Conservation (phyloP, 768 basidiomycete species). For the Rhizopogon salebrosus region DNA sequence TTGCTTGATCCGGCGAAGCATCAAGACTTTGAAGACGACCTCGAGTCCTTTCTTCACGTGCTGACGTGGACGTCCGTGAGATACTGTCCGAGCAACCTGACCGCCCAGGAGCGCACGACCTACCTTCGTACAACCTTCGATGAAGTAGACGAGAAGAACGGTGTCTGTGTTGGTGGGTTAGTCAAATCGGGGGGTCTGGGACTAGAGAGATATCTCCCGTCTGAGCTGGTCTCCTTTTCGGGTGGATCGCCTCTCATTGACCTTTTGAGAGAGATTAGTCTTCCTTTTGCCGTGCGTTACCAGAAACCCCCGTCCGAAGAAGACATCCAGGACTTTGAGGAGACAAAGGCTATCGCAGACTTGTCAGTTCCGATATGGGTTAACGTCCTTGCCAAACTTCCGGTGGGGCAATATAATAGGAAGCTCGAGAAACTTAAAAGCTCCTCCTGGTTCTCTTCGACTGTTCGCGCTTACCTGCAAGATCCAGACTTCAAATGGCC, state of each 20-base stretch:
- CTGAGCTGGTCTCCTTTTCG: too few species aligned
- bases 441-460: not conserved
- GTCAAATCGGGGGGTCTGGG: too few species aligned
- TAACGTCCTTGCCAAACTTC: too few species aligned
- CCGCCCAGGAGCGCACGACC: not conserved
- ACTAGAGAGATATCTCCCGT: too few species aligned
- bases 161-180: too few species aligned
- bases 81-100: constrained; percentile 10
- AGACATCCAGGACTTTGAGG: not conserved
- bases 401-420: too few species aligned
- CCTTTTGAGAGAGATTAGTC: not conserved
- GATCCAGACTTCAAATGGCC: not conserved
- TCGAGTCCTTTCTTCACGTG: constrained; percentile 27
- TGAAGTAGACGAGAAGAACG: too few species aligned
- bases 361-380: too few species aligned
- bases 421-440: not conserved
- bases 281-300: not conserved
- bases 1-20: constrained; percentile 10
- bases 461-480: not conserved
- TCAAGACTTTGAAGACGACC: constrained; percentile 24
- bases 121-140: too few species aligned
- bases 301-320: not conserved
- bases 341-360: too few species aligned
- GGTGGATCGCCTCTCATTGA: not conserved
- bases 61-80: constrained; percentile 10